Conservation (phyloP, 2,329 filamentous ascomycete species). For the Botrytis byssoidea region DNA sequence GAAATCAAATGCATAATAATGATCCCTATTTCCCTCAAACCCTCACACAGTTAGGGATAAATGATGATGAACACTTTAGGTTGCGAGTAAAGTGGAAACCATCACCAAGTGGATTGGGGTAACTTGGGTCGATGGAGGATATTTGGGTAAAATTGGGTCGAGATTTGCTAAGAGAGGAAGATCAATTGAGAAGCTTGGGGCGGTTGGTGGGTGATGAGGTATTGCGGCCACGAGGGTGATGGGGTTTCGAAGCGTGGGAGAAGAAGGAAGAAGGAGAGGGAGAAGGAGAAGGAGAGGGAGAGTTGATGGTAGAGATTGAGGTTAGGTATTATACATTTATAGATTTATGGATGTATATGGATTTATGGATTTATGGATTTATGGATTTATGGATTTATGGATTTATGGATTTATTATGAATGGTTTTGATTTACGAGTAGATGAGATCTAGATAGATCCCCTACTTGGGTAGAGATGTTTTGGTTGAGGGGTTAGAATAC, state of each 20-base stretch:
- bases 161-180: not conserved
- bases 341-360: too few relatives aligned
- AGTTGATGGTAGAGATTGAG: not conserved
- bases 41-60: not conserved
- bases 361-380: too few relatives aligned
- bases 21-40: not conserved
- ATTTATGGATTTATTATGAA: too few relatives aligned
- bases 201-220: not conserved
- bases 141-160: not conserved
- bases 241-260: not conserved
- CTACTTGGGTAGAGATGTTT: not conserved
- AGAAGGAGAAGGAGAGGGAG: not conserved
- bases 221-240: conserved; percentile 8
- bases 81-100: not conserved
- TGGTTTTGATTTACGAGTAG: not conserved
- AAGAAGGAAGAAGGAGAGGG: too few relatives aligned
- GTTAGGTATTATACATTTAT: too few relatives aligned
- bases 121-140: not conserved
- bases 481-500: not conserved
- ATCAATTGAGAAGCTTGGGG: conserved; percentile 10
- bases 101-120: not conserved
- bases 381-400: too few relatives aligned
- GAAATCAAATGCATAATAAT: not conserved
- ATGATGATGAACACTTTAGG: not conserved
- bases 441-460: not conserved